Conservation (phyloP, 805 yeast species). For the Spathaspora passalidarum region DNA sequence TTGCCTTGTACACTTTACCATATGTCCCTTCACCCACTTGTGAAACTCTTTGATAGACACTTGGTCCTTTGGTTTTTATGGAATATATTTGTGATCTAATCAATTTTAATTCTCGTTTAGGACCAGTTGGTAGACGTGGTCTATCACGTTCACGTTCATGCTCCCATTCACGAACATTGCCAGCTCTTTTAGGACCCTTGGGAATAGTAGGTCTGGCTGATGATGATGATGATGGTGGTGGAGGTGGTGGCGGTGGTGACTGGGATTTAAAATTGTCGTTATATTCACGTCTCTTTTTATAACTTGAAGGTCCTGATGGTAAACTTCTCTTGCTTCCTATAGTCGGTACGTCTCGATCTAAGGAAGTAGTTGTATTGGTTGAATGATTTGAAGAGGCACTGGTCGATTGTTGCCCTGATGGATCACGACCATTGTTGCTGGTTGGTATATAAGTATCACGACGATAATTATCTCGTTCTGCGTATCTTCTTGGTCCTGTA, state of each 20-base stretch:
- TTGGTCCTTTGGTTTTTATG: constrained; percentile 25
- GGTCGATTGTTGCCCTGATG: background rate
- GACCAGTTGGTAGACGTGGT: constrained; percentile 11
- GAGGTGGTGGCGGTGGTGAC: constrained; percentile 3
- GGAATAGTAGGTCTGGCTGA: background rate
- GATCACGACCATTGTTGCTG: constrained; percentile 1
- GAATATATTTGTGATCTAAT: constrained; percentile 31
- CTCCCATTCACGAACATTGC: background rate
- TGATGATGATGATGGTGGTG: background rate
- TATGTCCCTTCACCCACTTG: constrained; percentile 99
- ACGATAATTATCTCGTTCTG: constrained; percentile 22
- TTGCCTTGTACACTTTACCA: constrained; percentile 92
- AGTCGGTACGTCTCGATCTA: background rate
- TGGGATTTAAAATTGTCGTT: constrained; percentile 5
- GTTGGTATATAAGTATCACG: constrained; percentile 7
- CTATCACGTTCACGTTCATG: background rate
- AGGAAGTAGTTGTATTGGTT: background rate
- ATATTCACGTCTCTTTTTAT: constrained; percentile 8
- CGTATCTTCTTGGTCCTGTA: constrained; percentile 17
- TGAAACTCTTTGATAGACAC: constrained; percentile 62
- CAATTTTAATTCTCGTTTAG: constrained; percentile 16
- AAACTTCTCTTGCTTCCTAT: constrained; percentile 6
- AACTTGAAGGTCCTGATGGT: constrained; percentile 21
- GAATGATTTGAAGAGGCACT: background rate
- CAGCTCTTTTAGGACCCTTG: constrained; percentile 1